Evolutionary conservation across 176 grass and related monocot species (phyloP).

Genomic region (Oryza longistaminata): DNA sequence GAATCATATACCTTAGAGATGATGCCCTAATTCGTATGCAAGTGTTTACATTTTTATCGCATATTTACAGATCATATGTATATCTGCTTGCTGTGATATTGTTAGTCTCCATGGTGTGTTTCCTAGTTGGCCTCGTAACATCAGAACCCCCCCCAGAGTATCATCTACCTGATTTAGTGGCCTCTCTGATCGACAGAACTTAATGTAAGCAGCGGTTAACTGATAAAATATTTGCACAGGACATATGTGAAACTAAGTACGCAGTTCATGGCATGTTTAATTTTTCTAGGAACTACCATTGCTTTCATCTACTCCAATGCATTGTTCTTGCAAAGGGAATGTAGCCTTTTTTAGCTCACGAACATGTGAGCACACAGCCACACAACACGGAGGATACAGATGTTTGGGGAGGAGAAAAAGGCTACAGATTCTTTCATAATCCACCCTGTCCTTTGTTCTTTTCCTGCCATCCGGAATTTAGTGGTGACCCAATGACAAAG

Average conservation of each 20-base stretch:
- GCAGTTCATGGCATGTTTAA: slow-evolving; percentile 16
- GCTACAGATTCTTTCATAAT: slow-evolving; percentile 61
- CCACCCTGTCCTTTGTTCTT: slow-evolving; percentile 34
- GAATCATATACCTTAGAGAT: slow-evolving; percentile 1
- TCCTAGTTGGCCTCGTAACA: background rate
- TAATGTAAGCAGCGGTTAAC: background rate
- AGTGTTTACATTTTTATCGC: background rate
- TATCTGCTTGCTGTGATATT: background rate
- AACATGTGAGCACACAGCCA: slow-evolving; percentile 32
- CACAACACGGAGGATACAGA: slow-evolving; percentile 27
- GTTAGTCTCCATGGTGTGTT: background rate
- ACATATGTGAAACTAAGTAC: background rate
- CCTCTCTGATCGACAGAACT: background rate
- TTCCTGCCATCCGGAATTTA: slow-evolving; percentile 39
- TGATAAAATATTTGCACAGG: background rate
- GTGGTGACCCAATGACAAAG: slow-evolving; percentile 49
- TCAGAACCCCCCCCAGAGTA: background rate
- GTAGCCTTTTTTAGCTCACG: slow-evolving; percentile 4
- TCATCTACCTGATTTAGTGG: background rate
- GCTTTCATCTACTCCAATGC: slow-evolving; percentile 45
- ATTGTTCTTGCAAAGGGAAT: slow-evolving; percentile 36
- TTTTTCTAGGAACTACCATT: slow-evolving; percentile 5
- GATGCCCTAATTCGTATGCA: background rate
- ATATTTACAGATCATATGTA: slow-evolving; percentile 1
- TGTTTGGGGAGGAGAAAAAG: slow-evolving; percentile 47